Evolutionary conservation across 2,329 filamentous ascomycete genomes (phyloP), one percentile per base, ranked within the genome.

Genomic region (Pleurostoma richardsiae): DNA sequence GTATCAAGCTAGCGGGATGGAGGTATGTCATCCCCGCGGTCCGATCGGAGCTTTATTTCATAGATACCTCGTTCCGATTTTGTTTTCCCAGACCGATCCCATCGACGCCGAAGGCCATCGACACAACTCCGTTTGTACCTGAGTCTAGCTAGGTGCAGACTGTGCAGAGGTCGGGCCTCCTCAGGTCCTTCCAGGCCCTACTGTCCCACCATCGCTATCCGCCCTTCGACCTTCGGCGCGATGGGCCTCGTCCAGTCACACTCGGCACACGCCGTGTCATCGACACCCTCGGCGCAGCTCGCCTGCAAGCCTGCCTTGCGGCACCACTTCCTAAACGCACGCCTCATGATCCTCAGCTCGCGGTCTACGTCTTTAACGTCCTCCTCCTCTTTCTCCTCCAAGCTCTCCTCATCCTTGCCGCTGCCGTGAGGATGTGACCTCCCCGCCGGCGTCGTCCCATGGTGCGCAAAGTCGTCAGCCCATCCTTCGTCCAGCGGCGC

Each of bases 231-330:
- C 47, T 78, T 77, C 1, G 90, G 90, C 46, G 85, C 81, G 62
- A 95, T 91, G 2, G 88, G 85, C 51, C 79, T 81, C 6, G 88
- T 92, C 89, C 90, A 95, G 53, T 85, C 77, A 30, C 86, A 82
- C 43, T 82, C 77, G 40, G 72, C 72, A 19, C 19, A 19, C 50
- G 83, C 82, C 1, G 70, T 76, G 43, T 82, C 72, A 48, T 76
- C 73, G 49, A 88, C 75, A 11, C 77, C 74, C 49, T 79, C 77
- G 39, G 70, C 76, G 8, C 71, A 60, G 43, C 64, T 58, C 44
- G 70, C 73, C 49, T 82, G 72, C 26, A 95, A 69, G 0, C 83
- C 82, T 0, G 86, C 82, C 49, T 82, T 66, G 27, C 78, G 73
- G 58, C 84, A 85, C 90, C 90, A 95, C 56, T 86, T 88, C 26